Conservation (phyloP, 1,284 basidiomycete genomes). For the Malassezia obtusa region DNA sequence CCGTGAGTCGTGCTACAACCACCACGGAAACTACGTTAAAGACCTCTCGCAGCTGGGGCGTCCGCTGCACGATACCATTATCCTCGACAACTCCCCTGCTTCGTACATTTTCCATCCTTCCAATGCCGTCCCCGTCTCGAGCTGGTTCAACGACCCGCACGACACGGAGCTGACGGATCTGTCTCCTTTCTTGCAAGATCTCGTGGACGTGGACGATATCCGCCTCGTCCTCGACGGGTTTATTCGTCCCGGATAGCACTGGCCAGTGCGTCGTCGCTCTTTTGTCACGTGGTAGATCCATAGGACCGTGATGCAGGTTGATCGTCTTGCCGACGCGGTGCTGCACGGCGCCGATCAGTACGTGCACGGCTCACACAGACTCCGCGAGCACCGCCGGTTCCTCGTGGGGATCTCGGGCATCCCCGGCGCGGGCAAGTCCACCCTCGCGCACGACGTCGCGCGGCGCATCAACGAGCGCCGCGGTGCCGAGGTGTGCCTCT, state of each 20-base stretch:
- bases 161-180: constrained; percentile 94
- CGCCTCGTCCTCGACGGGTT: constrained; percentile 70
- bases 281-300: constrained; percentile 6
- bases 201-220: constrained; percentile 75
- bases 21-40: constrained; percentile 98
- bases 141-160: constrained; percentile 76
- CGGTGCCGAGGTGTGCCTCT: constrained; percentile 43
- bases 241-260: constrained; percentile 2
- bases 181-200: constrained; percentile 81
- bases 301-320: neutral
- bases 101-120: constrained; percentile 99
- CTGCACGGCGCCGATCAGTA: constrained; percentile 1
- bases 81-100: constrained; percentile 96
- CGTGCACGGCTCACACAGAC: neutral
- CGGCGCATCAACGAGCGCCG: neutral
- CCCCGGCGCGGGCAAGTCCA: constrained; percentile 74
- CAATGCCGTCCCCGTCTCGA: constrained; percentile 95
- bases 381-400: constrained; percentile 39
- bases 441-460: constrained; percentile 56
- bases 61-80: constrained; percentile 83
- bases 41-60: constrained; percentile 93
- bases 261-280: constrained; percentile 13
- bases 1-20: constrained; percentile 97
- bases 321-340: neutral
- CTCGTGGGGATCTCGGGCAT: constrained; percentile 68